These are phyloP conservation scores for Entomortierella beljakovae DNA, from an alignment of 192 early-diverging fungal genomes.

Conservation along the genomic window DNA sequence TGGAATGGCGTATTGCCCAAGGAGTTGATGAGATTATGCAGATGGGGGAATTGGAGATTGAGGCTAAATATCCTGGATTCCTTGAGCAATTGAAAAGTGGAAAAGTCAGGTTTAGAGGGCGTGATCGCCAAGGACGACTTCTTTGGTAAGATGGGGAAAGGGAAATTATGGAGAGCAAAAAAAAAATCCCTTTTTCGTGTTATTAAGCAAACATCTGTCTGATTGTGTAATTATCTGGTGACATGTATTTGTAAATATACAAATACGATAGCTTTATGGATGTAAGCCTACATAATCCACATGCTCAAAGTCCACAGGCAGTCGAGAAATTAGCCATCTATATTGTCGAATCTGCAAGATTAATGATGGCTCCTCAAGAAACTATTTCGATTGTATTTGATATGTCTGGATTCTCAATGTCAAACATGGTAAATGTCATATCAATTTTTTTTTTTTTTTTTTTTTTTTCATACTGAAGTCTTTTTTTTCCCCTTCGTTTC, in stretches of 20 bases:
- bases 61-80: conserved; percentile 55
- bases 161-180: too few relatives aligned
- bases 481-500: too few relatives aligned
- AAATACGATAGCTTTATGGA: conserved; percentile 51
- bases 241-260: background rate
- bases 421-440: conserved; percentile 67
- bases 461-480: background rate
- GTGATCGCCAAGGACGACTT: conserved; percentile 58
- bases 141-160: conserved; percentile 49
- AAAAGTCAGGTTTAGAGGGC: conserved; percentile 61
- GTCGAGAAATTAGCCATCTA: conserved; percentile 74
- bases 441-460: background rate
- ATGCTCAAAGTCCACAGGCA: conserved; percentile 67
- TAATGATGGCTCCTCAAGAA: conserved; percentile 71
- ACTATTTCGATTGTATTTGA: conserved; percentile 84
- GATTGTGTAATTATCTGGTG: background rate
- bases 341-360: conserved; percentile 75
- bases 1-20: conserved; percentile 78
- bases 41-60: conserved; percentile 59
- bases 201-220: too few relatives aligned
- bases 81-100: conserved; percentile 57
- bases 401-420: conserved; percentile 79
- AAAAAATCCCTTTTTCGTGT: too few relatives aligned
- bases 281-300: conserved; percentile 56
- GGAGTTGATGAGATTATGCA: conserved; percentile 59